Evolutionary conservation across 2,329 filamentous ascomycete genomes (phyloP).

Genomic region (Cladosporium sp.): DNA sequence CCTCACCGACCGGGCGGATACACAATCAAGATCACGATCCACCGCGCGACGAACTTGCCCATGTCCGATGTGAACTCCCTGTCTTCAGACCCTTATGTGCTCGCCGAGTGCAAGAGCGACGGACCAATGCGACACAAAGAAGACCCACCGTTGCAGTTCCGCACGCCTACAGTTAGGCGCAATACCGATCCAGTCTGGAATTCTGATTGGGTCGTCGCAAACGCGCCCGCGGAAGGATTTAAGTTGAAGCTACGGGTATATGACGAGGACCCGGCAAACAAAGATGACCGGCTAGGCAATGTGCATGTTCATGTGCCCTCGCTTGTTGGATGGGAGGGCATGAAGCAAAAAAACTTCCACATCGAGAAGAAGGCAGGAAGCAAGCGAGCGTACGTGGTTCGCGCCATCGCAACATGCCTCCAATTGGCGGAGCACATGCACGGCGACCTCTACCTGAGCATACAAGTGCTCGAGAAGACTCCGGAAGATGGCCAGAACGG

Average conservation of each 20-base stretch:
- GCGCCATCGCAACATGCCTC: conserved; percentile 60
- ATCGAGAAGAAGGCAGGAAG: conserved; percentile 81
- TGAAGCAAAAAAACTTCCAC: conserved; percentile 58
- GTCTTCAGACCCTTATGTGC: conserved; percentile 77
- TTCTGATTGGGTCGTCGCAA: conserved; percentile 79
- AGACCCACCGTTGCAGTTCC: conserved; percentile 66
- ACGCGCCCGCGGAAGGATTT: conserved; percentile 75
- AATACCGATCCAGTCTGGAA: conserved; percentile 75
- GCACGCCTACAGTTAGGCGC: conserved; percentile 69
- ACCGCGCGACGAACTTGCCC: conserved; percentile 73
- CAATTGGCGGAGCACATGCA: conserved; percentile 59
- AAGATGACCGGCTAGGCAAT: conserved; percentile 82
- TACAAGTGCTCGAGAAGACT: conserved; percentile 71
- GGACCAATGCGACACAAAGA: conserved; percentile 77
- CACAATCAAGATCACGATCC: conserved; percentile 78
- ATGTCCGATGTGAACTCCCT: conserved; percentile 70
- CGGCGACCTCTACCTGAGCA: conserved; percentile 64
- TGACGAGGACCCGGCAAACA: conserved; percentile 82
- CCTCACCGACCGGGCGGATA: conserved; percentile 59
- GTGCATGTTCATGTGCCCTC: conserved; percentile 61
- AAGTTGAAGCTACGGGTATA: conserved; percentile 78
- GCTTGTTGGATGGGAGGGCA: conserved; percentile 63
- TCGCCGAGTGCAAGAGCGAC: conserved; percentile 65
- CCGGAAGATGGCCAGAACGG: conserved; percentile 51
- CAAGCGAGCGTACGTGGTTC: conserved; percentile 76